phyloP scores from a whole-genome alignment of 441 rosid species.

The Erodium chrysanthum region DNA sequence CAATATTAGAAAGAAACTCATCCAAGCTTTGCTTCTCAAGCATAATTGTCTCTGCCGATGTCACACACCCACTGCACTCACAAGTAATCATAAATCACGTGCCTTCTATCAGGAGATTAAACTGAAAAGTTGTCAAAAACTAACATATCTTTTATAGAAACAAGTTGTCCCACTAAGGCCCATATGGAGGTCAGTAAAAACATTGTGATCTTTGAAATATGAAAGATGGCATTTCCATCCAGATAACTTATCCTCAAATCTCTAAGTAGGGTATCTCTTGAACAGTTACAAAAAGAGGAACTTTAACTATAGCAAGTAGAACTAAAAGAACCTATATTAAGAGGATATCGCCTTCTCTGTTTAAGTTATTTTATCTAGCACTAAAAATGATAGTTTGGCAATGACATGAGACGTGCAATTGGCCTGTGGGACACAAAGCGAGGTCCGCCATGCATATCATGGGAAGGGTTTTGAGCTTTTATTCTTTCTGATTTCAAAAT shows the following conservation, averaged over 20 bases:
- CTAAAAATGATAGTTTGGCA: background rate
- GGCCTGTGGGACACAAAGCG: background rate
- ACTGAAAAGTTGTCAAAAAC: background rate
- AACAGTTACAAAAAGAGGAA: background rate
- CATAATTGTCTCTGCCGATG: conserved; percentile 95
- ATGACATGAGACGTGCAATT: background rate
- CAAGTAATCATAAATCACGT: conserved; percentile 7
- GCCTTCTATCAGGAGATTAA: background rate
- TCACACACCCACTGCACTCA: conserved; percentile 72
- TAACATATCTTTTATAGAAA: background rate
- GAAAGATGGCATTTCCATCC: background rate
- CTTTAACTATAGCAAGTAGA: too few relatives aligned
- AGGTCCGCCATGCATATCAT: background rate
- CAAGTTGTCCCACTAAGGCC: background rate
- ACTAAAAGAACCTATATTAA: too few relatives aligned
- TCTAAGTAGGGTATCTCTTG: background rate
- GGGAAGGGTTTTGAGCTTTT: background rate
- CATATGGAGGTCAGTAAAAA: background rate
- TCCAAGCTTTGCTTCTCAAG: conserved; percentile 94
- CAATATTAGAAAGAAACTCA: conserved; percentile 61
- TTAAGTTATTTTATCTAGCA: background rate
- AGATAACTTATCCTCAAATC: background rate
- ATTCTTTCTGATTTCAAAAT: background rate
- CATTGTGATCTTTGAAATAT: background rate
- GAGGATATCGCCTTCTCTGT: too few relatives aligned